Evolutionary conservation across 2,329 filamentous ascomycete genomes (phyloP).

Genomic region (Aphanocladium album): DNA sequence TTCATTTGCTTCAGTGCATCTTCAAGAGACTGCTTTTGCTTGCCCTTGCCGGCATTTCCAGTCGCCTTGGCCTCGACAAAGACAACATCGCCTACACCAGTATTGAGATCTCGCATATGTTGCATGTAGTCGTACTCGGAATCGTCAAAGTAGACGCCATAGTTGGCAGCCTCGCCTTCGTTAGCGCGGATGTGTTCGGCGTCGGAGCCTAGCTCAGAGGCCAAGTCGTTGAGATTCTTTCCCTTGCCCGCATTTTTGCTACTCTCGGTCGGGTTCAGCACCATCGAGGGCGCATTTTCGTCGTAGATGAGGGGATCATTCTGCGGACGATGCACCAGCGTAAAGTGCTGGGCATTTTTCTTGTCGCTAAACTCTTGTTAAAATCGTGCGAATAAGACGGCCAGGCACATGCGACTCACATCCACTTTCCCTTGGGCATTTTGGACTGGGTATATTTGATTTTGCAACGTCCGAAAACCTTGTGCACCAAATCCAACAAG

Average conservation of each 20-base stretch:
- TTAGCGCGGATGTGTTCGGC: slow-evolving; percentile 68
- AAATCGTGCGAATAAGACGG: background rate
- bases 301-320: slow-evolving; percentile 98
- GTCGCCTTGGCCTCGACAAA: slow-evolving; percentile 71
- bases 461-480: slow-evolving; percentile 13
- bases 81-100: slow-evolving; percentile 67
- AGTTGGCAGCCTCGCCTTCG: slow-evolving; percentile 91
- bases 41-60: slow-evolving; percentile 55
- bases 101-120: slow-evolving; percentile 84
- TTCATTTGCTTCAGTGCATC: slow-evolving; percentile 68
- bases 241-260: slow-evolving; percentile 37
- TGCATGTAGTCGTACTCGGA: slow-evolving; percentile 99
- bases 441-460: slow-evolving; percentile 32
- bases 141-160: slow-evolving; percentile 94
- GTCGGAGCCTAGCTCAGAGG: slow-evolving; percentile 66
- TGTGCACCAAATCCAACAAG: slow-evolving; percentile 11
- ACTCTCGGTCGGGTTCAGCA: slow-evolving; percentile 66
- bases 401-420: slow-evolving; percentile 30
- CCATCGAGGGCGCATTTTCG: slow-evolving; percentile 79
- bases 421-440: slow-evolving; percentile 75
- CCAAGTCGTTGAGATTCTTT: slow-evolving; percentile 71
- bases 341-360: slow-evolving; percentile 88
- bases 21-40: slow-evolving; percentile 73
- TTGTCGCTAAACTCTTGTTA: slow-evolving; percentile 57
- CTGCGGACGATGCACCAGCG: slow-evolving; percentile 91